Evolutionary conservation across 768 basidiomycete species (phyloP).

Genomic region (Mycena vulgaris): DNA sequence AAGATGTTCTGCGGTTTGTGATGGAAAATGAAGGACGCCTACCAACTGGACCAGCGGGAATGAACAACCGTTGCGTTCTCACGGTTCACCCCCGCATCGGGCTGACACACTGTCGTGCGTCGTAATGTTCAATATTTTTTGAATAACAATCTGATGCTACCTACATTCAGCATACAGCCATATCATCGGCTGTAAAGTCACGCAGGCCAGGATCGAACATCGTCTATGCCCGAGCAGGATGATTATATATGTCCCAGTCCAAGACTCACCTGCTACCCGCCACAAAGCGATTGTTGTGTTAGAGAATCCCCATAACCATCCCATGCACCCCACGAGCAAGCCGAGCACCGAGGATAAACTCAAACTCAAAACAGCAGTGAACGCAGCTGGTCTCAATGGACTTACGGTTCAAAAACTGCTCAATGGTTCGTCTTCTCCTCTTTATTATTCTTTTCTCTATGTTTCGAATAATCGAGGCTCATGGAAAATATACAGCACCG

Average conservation of each 20-base stretch:
- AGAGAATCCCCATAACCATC: conserved; percentile 23
- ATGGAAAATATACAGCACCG: neutral
- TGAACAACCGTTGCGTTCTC: conserved; percentile 1
- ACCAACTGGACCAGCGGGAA: too few relatives aligned
- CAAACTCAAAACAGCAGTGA: conserved; percentile 1
- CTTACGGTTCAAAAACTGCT: conserved; percentile 25
- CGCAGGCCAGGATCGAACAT: neutral
- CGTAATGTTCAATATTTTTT: neutral
- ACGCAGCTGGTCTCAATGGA: neutral
- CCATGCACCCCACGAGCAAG: conserved; percentile 13
- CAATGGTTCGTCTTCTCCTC: conserved; percentile 12
- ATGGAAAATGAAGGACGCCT: too few relatives aligned
- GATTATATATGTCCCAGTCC: conserved; percentile 12
- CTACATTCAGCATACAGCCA: too few relatives aligned
- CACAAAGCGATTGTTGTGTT: conserved; percentile 6
- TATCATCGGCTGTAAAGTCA: neutral
- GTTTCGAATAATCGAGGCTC: neutral
- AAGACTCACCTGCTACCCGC: neutral
- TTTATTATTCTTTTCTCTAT: too few relatives aligned
- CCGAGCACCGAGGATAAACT: conserved; percentile 10
- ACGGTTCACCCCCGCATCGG: conserved; percentile 18
- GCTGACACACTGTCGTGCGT: conserved; percentile 19
- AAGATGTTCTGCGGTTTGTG: too few relatives aligned
- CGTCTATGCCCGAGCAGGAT: neutral
- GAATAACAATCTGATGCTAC: neutral